Evolutionary conservation across 495 filamentous ascomycete genomes (phyloP), one percentile per base, ranked within the genome.

Genomic region (Amphirosellinia nigrospora): DNA sequence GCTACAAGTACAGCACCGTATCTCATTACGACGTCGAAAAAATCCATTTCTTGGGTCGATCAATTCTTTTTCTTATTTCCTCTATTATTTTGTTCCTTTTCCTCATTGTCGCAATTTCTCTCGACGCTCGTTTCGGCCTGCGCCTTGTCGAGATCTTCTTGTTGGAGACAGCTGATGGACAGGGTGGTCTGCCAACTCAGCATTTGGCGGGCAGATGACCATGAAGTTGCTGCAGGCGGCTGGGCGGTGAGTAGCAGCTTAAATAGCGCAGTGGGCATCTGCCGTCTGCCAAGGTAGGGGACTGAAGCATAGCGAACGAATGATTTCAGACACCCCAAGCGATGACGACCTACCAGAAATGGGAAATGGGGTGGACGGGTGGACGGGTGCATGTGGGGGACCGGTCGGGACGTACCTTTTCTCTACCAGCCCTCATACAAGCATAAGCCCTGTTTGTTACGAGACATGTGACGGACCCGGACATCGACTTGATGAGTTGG

Each of bases 111-210:
- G 23, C 32, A 55, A 43, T 55, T 48, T 34, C 38, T 9, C 53
- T 36, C 48, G 28, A 59, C 38, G 66, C 66, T 48, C 43, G 66
- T 36, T 60, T n/a, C 23, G 32, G 23, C 21, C 50, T 68, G 41
- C 66, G 66, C 67, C 68, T 64, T 50, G 26, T 46, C 46, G 48
- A 32, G 36, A 48, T 70, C 30, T 64, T 38, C 48, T 58, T 46
- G 36, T 70, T 70, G 68, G 68, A 70, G 68, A 70, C 69, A 71
- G 62, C 69, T 71, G 69, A 71, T 66, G 61, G 62, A 66, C 67
- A 69, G 39, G 69, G 69, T 66, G 69, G 68, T 48, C 69, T 71
- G 69, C 69, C 69, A 71, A 45, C 69, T 71, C 69, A 71, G 69
- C 69, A 59, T 66, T 71, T 71, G 50, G 63, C 61, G 41, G 62